Percentiles rank a stretch among this genome's conserved stretches.
These are phyloP conservation scores for Fraxinus sp. DNA, from an alignment of 305 asterid genomes.

Conservation along the genomic window DNA sequence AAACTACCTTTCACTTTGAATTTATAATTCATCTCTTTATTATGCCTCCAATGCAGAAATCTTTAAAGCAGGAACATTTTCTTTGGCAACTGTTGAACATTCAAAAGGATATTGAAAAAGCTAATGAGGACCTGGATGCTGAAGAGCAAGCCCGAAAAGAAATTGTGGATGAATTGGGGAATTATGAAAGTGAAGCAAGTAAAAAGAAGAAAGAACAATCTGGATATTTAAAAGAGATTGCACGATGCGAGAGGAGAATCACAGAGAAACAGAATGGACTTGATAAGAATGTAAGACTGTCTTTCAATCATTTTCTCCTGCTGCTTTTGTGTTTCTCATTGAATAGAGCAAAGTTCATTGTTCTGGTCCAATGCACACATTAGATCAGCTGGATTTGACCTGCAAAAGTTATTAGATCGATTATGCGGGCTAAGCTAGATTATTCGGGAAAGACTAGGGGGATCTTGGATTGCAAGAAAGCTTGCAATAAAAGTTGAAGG, in stretches of 20 bases:
- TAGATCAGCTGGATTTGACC: constrained; percentile 12
- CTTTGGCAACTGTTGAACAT: constrained; percentile 89
- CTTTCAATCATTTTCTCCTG: constrained; percentile 14
- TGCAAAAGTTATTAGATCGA: constrained; percentile 5
- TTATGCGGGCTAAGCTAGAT: constrained; percentile 10
- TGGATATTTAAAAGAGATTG: constrained; percentile 77
- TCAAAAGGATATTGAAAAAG: constrained; percentile 70
- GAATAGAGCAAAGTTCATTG: not conserved
- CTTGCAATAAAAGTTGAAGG: not conserved
- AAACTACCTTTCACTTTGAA: constrained; percentile 13
- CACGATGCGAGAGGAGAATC: constrained; percentile 67
- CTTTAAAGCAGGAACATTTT: constrained; percentile 77
- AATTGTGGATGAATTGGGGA: constrained; percentile 76
- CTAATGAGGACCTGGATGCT: constrained; percentile 76
- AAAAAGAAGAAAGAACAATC: constrained; percentile 76
- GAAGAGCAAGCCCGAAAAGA: constrained; percentile 69
- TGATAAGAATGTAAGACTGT: constrained; percentile 64
- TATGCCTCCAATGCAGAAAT: constrained; percentile 58
- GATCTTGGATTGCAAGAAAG: not conserved
- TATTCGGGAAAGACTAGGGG: not conserved
- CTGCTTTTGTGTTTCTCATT: constrained; percentile 13
- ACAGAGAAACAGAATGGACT: constrained; percentile 72
- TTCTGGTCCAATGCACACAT: constrained; percentile 14
- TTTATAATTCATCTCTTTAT: constrained; percentile 20
- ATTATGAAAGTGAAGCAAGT: constrained; percentile 65